Evolutionary conservation across 164 flowering plant species (phyloP), one percentile per base, ranked within the genome.

Genomic region (Kingdonia uniflora): DNA sequence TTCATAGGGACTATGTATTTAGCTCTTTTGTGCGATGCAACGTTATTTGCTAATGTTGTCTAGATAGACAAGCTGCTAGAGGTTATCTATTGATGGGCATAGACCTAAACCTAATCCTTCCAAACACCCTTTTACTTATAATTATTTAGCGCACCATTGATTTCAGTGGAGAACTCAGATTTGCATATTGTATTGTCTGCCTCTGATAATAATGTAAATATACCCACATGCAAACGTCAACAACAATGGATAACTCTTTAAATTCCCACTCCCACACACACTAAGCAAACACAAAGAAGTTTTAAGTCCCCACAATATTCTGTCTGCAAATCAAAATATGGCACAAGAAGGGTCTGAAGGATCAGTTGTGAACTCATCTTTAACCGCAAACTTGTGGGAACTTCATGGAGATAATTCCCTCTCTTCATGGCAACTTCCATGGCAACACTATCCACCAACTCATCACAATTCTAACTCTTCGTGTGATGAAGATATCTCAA

Each of bases 151-250:
- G 74, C 77, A 8, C 35, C 8, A 8, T 8, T 8, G 49, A 71
- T 46, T 63, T 41, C 61, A 74, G 79, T 76, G 81, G 81, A 63
- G 66, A 67, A 63, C 60, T 52, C 66, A 67, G 65, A 65, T 17
- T n/a, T 61, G 78, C 84, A 76, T 79, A 61, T 68, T 72, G 67
- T 63, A 67, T 76, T 74, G 84, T 79, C 77, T 57, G 57, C 72
- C 58, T 55, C 33, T 1, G 15, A 39, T 19, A 15, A 56, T 63
- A 51, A 67, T 67, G 59, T 52, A 72, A 49, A 63, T 7, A 23
- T 3, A 58, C 61, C 54, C 29, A 43, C 40, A 60, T 15, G 49
- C 58, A 14, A 37, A 64, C 73, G 61, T 64, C 70, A 68, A 54
- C 56, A 33, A 65, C 71, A 62, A 68, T 52, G 57, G 68, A 62